Evolutionary conservation across 495 filamentous ascomycete genomes (phyloP).

Genomic region (Sphaerosporella brunnea): DNA sequence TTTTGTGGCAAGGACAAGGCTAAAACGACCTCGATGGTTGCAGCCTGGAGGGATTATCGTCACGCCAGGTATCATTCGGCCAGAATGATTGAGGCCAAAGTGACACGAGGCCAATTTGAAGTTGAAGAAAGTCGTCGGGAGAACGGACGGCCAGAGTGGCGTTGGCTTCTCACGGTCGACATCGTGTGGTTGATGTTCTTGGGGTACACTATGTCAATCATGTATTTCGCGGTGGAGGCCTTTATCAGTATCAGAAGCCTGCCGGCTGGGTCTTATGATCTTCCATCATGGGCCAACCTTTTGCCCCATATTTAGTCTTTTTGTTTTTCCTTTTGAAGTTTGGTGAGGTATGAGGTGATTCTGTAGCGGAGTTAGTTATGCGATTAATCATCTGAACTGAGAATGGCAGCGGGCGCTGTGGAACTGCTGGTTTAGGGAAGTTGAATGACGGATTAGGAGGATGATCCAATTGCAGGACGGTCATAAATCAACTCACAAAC

Average conservation of each 20-base stretch:
- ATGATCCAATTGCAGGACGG: too few species aligned
- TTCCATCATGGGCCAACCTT: background rate
- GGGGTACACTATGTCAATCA: constrained; percentile 1
- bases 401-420: too few species aligned
- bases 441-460: too few species aligned
- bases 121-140: too few species aligned
- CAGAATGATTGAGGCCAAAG: background rate
- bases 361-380: too few species aligned
- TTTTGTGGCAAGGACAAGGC: too few species aligned
- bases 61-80: background rate
- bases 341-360: too few species aligned
- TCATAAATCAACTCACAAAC: too few species aligned
- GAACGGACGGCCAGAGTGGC: background rate
- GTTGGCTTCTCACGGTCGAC: background rate
- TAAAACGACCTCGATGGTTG: background rate
- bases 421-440: too few species aligned
- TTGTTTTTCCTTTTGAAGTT: too few species aligned
- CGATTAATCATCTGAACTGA: too few species aligned
- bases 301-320: background rate
- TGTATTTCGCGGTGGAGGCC: constrained; percentile 9
- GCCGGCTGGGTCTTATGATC: background rate
- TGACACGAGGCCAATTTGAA: background rate
- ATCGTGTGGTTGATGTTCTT: background rate
- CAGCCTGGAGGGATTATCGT: background rate
- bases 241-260: constrained; percentile 10